Evolutionary conservation across 164 flowering plant species (phyloP).

Genomic region (Amborella trichopoda): DNA sequence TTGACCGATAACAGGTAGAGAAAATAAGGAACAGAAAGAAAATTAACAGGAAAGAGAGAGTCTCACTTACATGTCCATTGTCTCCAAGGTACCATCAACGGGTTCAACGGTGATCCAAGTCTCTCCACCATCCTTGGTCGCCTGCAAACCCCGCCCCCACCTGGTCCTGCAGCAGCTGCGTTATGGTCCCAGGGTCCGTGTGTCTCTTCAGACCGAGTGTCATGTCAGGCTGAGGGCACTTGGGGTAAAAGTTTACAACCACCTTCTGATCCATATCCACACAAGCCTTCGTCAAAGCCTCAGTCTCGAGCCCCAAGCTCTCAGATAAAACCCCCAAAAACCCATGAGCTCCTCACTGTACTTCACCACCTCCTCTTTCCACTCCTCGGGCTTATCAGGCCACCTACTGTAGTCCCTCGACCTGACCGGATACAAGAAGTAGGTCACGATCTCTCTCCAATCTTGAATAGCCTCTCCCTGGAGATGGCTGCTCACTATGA

Average conservation of each 20-base stretch:
- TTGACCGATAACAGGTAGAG: too few species aligned
- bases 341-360: slow-evolving; percentile 75
- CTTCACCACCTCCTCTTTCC: slow-evolving; percentile 23
- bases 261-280: slow-evolving; percentile 87
- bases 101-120: slow-evolving; percentile 91
- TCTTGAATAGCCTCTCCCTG: slow-evolving; percentile 18
- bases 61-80: slow-evolving; percentile 77
- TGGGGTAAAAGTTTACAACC: slow-evolving; percentile 71
- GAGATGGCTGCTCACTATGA: slow-evolving; percentile 72
- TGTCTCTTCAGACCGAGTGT: slow-evolving; percentile 87
- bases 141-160: slow-evolving; percentile 91
- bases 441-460: slow-evolving; percentile 7
- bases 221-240: slow-evolving; percentile 78
- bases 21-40: too few species aligned
- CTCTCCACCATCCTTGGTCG: slow-evolving; percentile 65
- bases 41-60: too few species aligned
- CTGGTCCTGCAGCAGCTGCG: slow-evolving; percentile 66
- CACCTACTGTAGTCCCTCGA: slow-evolving; percentile 7
- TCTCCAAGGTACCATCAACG: slow-evolving; percentile 71
- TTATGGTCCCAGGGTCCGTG: slow-evolving; percentile 88
- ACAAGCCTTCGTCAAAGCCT: slow-evolving; percentile 70
- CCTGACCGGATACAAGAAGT: slow-evolving; percentile 6
- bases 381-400: slow-evolving; percentile 20
- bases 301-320: slow-evolving; percentile 69
- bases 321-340: slow-evolving; percentile 65